Base-by-base conservation (phyloP, 495 filamentous ascomycete genomes). In the Xanthoparmelia taractica region DNA sequence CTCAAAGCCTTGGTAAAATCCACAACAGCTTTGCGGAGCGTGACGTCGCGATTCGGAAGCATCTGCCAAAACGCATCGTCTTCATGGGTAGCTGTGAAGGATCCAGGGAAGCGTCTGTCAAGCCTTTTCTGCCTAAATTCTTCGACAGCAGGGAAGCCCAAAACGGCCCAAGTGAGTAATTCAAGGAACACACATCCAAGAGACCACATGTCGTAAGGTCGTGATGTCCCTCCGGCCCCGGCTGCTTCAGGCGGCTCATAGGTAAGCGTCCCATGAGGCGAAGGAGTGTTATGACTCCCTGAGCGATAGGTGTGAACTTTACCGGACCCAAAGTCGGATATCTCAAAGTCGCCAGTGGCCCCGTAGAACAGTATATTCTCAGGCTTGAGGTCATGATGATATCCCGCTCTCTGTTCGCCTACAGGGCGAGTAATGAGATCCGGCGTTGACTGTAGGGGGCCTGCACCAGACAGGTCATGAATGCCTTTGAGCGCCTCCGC, bases 171-270 rank as follows among this genome's bases (percentile, higher is more conserved):
- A 2, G 63, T 66, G 31, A 65, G 38, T 34, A 68, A 61, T 64
- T 80, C 78, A 8, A 80, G 72, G 58, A 69, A 79, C 23, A 81
- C 75, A 61, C 78, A 79, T 15, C 78, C 79, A 12, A 81, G 71
- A 3, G 74, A 74, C 70, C 77, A 81, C 11, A 80, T 71, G 66
- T 81, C 79, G 20, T 73, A 77, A 11, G 72, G 69, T 31, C 72
- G 70, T 43, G 76, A 75, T 8, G 76, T 72, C 18, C 57, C 52
- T 11, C 66, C 66, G 59, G 74, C 65, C 29, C 70, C 64, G 27
- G 70, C 69, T 7, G 74, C 74, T 67, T 81, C 78, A 8, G 79
- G 80, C 20, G 78, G 75, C 40, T 74, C 75, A 65, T 80, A 83
- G 50, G 70, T 73, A 23, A 63, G 66, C 10, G 75, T 71, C 57